Evolutionary conservation across 768 basidiomycete species (phyloP), one percentile per base, ranked within the genome.

Genomic region (Dioszegia hungarica): DNA sequence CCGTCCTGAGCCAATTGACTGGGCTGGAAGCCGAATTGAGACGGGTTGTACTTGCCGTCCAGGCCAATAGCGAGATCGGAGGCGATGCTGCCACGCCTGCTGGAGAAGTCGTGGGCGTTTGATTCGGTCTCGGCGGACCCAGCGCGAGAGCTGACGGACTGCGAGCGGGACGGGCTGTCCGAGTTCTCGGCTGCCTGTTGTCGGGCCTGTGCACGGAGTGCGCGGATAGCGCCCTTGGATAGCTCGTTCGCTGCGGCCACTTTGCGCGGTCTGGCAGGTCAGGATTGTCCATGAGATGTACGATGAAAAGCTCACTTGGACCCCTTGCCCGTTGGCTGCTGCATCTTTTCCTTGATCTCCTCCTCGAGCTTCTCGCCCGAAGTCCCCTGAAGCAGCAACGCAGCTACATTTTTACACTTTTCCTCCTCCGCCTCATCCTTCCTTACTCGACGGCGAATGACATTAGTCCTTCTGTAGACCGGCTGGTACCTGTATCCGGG

Each of bases 401-500:
- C 66, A 4, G 71, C 70, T 0, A 72, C 68, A 5, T 57, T 59
- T 28, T 58, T 60, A 41, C 71, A 72, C 54, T 70, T 70, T 38
- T 71, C 69, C 29, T 71, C 71, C 59, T 75, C 72, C 17, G 70
- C 73, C 40, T 68, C 64, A 33, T 74, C 73, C 38, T 72, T 68
- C 29, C 70, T 56, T 12, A 73, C 68, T 28, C 72, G 52, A 5
- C 72, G 65, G 6, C 74, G 66, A 22, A 71, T 68, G 4, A 71
- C 74, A 33, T 71, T 67, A 5, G 72, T 69, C 2, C 72, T 61
- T 11, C 74, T 61, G 44, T 75, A 73, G 0, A 75, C 72, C 14
- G 74, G 74, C 41, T 72, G 74, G 51, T 75, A 75, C 24, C 72
- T 57, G 57, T 75, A 75, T 17, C 72, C 72, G 20, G 74, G 74